Evolutionary conservation across 345 rosid genomes (phyloP).

Genomic region (Eutrema heterophyllum): DNA sequence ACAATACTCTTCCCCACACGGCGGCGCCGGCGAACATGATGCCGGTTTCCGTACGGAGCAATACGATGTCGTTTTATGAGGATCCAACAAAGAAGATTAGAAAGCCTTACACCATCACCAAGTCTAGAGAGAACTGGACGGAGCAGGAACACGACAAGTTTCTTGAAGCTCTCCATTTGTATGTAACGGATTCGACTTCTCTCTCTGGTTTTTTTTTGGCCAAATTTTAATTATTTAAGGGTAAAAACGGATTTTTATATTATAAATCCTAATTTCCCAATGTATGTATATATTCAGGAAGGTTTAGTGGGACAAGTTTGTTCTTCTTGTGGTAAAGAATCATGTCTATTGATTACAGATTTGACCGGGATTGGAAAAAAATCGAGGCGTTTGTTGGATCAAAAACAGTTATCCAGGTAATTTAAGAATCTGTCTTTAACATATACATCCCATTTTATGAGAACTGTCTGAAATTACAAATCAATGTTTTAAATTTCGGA

Average conservation of each 20-base stretch:
- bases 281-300: not conserved
- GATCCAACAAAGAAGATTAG: conserved; percentile 70
- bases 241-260: no score
- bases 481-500: not conserved
- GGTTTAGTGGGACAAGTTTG: no score
- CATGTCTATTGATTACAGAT: conserved; percentile 34
- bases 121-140: conserved; percentile 97
- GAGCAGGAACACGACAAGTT: conserved; percentile 94
- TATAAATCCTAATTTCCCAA: no score
- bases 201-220: not conserved
- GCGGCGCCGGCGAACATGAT: conserved; percentile 6
- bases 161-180: conserved; percentile 94
- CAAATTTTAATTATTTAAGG: no score
- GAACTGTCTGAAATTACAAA: not conserved
- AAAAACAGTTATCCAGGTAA: conserved; percentile 90
- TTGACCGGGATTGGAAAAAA: conserved; percentile 98
- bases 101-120: conserved; percentile 88
- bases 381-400: conserved; percentile 94
- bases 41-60: conserved; percentile 5
- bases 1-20: conserved; percentile 36
- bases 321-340: not conserved
- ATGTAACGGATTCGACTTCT: conserved; percentile 6
- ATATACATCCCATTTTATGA: not conserved
- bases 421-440: not conserved
- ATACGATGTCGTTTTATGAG: conserved; percentile 37